Conservation (phyloP, 2,329 filamentous ascomycete genomes). For the Purpureocillium lavendulum region DNA sequence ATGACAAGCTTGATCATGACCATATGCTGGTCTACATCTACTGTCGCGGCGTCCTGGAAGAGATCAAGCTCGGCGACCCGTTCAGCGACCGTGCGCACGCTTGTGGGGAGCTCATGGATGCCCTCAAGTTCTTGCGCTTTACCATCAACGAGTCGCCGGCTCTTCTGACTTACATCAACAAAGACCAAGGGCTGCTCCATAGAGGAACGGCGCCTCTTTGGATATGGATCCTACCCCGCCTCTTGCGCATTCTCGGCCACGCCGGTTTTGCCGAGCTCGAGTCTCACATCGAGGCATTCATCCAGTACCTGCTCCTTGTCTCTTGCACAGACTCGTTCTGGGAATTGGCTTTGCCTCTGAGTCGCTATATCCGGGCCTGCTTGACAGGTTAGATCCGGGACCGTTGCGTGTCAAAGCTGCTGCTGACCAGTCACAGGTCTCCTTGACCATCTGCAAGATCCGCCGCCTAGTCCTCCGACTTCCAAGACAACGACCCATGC, state of each 20-base stretch:
- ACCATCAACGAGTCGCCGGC: constrained; percentile 68
- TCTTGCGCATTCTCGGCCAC: constrained; percentile 49
- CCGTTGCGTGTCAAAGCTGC: neutral
- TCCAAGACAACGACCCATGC: constrained; percentile 18
- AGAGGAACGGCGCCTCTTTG: constrained; percentile 55
- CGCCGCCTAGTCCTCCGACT: constrained; percentile 15
- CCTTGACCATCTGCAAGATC: constrained; percentile 25
- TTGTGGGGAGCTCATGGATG: constrained; percentile 56
- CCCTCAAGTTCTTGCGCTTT: constrained; percentile 67
- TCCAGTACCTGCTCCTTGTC: constrained; percentile 37
- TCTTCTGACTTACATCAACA: constrained; percentile 46
- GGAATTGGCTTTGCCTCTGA: constrained; percentile 34
- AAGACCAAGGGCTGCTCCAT: constrained; percentile 34
- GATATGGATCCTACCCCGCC: constrained; percentile 53
- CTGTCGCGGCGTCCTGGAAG: constrained; percentile 68
- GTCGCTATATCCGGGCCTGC: constrained; percentile 39
- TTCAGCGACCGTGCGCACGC: constrained; percentile 51
- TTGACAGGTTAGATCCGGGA: constrained; percentile 32
- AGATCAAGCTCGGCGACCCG: constrained; percentile 57
- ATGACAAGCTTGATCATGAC: constrained; percentile 67
- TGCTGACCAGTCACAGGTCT: constrained; percentile 17
- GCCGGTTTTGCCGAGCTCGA: constrained; percentile 36
- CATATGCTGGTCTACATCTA: constrained; percentile 82
- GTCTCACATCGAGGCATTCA: constrained; percentile 43
- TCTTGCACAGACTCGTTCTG: constrained; percentile 37